phyloP scores from a whole-genome alignment of 805 yeast genomes.

The Metschnikowia kofuensis region DNA sequence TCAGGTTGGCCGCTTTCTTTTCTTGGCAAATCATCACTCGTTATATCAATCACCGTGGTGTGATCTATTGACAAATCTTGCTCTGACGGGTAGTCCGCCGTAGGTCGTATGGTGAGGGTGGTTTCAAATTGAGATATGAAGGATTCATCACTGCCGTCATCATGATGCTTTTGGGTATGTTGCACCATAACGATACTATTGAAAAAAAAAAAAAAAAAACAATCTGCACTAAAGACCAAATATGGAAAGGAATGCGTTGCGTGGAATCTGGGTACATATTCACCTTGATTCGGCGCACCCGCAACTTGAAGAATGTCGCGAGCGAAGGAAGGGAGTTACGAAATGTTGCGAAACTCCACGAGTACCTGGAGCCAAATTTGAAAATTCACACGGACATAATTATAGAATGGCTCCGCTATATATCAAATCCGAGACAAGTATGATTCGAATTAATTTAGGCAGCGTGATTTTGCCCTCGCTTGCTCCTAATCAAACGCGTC shows the following conservation, averaged over 20 bases:
- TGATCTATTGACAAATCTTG: constrained; percentile 42
- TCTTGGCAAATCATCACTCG: background rate
- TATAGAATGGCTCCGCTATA: too few species aligned
- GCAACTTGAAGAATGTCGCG: too few species aligned
- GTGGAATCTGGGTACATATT: background rate
- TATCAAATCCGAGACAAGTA: too few species aligned
- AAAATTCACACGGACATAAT: too few species aligned
- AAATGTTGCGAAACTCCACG: too few species aligned
- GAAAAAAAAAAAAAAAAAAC: background rate
- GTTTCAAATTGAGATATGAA: constrained; percentile 41
- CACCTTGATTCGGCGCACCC: too few species aligned
- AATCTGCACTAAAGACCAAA: background rate
- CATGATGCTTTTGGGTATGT: constrained; percentile 6
- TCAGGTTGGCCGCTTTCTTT: background rate
- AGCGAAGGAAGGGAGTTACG: too few species aligned
- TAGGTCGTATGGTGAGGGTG: constrained; percentile 39
- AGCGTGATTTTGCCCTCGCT: too few species aligned
- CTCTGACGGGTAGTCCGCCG: constrained; percentile 31
- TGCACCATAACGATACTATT: constrained; percentile 6
- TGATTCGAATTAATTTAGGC: too few species aligned
- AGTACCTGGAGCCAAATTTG: too few species aligned
- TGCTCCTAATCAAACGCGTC: background rate
- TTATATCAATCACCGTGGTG: constrained; percentile 23
- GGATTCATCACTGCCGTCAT: constrained; percentile 17
- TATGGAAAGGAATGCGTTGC: background rate